These are phyloP conservation scores for Raffaelea ambrosiae DNA, from an alignment of 2,329 filamentous ascomycete species.

Conservation along the genomic window DNA sequence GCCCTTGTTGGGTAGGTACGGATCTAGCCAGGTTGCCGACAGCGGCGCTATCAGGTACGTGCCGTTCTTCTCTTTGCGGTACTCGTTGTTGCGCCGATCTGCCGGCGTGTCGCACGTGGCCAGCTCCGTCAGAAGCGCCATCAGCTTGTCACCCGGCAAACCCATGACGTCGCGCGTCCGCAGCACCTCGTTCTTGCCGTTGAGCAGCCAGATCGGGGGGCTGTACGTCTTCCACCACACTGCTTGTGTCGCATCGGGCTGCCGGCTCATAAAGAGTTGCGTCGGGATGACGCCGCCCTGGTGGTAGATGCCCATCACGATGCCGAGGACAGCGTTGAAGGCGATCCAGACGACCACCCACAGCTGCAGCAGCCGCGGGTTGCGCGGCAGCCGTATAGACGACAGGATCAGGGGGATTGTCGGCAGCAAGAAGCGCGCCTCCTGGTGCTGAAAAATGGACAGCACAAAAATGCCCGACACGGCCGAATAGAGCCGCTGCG, in stretches of 20 bases:
- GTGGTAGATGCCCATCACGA: conserved; percentile 74
- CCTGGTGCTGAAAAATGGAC: conserved; percentile 70
- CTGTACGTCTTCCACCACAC: conserved; percentile 86
- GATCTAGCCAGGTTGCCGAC: conserved; percentile 62
- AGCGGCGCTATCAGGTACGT: conserved; percentile 66
- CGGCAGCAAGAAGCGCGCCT: conserved; percentile 69
- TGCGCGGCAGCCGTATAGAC: conserved; percentile 58
- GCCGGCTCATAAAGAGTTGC: conserved; percentile 65
- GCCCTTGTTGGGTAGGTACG: conserved; percentile 51
- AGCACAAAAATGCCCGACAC: conserved; percentile 62
- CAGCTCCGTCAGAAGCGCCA: conserved; percentile 47
- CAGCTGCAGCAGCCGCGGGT: conserved; percentile 34
- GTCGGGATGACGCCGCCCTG: conserved; percentile 70
- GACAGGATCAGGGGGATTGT: conserved; percentile 70
- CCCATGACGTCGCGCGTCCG: conserved; percentile 68
- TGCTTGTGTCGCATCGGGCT: conserved; percentile 59
- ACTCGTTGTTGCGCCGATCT: conserved; percentile 45
- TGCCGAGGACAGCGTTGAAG: conserved; percentile 60
- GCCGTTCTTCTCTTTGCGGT: conserved; percentile 51
- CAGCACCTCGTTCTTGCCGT: conserved; percentile 66
- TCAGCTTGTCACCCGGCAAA: conserved; percentile 50
- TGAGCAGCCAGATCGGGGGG: conserved; percentile 71
- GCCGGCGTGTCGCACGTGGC: conserved; percentile 56
- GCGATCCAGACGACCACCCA: conserved; percentile 57
- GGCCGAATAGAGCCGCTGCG: conserved; percentile 61